These are phyloP conservation scores for Colletotrichum endophyticum DNA, from an alignment of 2,329 filamentous ascomycete genomes.

Conservation along the genomic window DNA sequence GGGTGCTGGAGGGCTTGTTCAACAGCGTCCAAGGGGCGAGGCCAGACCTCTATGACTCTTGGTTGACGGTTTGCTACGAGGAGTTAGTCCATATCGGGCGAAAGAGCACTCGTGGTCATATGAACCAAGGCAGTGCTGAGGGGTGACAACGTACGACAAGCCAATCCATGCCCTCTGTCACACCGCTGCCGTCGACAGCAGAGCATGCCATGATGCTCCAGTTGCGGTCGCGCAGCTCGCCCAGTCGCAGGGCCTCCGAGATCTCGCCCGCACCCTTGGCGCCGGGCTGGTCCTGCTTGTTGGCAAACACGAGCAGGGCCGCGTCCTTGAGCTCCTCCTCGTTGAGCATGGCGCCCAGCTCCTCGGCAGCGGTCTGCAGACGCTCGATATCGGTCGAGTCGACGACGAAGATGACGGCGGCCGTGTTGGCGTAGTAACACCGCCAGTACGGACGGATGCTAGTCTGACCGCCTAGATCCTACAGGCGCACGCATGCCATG, in stretches of 20 bases:
- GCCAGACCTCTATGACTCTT: constrained; percentile 18
- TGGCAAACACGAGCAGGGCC: constrained; percentile 91
- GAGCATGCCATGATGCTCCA: constrained; percentile 99
- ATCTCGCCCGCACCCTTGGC: constrained; percentile 97
- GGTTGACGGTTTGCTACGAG: constrained; percentile 29
- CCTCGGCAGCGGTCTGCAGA: constrained; percentile 88
- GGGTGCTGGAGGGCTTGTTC: not conserved
- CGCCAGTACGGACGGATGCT: constrained; percentile 98
- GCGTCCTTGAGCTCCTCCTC: constrained; percentile 97
- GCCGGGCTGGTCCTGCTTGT: constrained; percentile 98
- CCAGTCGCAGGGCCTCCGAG: constrained; percentile 87
- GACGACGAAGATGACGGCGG: constrained; percentile 97
- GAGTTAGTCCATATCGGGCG: not conserved
- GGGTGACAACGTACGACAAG: constrained; percentile 70
- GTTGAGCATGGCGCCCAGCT: constrained; percentile 92
- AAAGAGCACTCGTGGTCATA: not conserved
- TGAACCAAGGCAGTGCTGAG: not conserved
- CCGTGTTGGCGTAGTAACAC: constrained; percentile 99
- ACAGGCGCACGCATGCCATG: constrained; percentile 14
- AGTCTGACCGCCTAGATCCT: constrained; percentile 97
- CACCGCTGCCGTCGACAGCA: constrained; percentile 92
- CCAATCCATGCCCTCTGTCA: constrained; percentile 99
- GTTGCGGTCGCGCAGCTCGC: constrained; percentile 92
- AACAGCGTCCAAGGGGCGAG: not conserved
- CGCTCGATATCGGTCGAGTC: constrained; percentile 98